These are phyloP conservation scores for Lepidopterella palustris DNA, from an alignment of 495 filamentous ascomycete species.

Conservation along the genomic window DNA sequence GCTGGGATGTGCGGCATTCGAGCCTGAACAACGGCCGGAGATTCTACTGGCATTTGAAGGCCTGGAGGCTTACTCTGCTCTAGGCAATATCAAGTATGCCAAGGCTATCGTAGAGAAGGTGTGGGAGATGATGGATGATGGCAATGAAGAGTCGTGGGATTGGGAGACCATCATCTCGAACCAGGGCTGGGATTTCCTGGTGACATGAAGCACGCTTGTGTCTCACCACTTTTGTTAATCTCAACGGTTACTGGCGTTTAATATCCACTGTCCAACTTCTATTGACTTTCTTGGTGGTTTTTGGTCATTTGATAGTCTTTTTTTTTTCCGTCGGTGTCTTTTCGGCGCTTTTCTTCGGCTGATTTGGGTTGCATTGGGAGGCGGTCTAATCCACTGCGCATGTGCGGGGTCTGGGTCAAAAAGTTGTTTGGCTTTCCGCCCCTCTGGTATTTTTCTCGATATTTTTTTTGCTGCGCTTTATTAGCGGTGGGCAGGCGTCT, in stretches of 20 bases:
- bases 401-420: neutral
- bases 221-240: neutral
- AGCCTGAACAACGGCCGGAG: slow-evolving; percentile 58
- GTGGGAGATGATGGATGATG: slow-evolving; percentile 75
- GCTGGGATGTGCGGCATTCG: slow-evolving; percentile 80
- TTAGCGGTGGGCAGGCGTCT: neutral
- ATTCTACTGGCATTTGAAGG: slow-evolving; percentile 62
- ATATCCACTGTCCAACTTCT: neutral
- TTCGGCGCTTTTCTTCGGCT: neutral
- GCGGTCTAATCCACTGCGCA: neutral
- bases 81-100: slow-evolving; percentile 75
- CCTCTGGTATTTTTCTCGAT: neutral
- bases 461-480: neutral
- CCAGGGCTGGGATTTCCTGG: slow-evolving; percentile 77
- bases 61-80: slow-evolving; percentile 68
- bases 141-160: slow-evolving; percentile 74
- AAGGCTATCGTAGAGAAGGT: slow-evolving; percentile 68
- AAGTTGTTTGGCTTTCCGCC: neutral
- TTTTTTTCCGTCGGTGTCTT: neutral
- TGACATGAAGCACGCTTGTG: slow-evolving; percentile 45
- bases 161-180: slow-evolving; percentile 76
- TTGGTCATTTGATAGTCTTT: neutral
- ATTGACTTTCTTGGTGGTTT: neutral
- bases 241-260: neutral
- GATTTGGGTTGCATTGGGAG: neutral